Conservation (phyloP, 768 basidiomycete genomes). For the Xerocomus spinulosus region DNA sequence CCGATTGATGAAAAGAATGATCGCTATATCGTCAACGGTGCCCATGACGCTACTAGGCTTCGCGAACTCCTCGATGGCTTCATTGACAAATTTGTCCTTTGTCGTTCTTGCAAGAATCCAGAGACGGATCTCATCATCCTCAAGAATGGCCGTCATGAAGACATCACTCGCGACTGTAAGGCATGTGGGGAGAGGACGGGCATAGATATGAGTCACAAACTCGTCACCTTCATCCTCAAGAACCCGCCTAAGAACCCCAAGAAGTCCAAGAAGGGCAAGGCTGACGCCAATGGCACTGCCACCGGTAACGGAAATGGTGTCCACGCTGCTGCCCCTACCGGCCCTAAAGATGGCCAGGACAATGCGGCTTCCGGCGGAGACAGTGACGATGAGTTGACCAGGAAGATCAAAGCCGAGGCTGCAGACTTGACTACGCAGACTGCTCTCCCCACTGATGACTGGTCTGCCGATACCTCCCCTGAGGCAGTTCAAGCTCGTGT, state of each 20-base stretch:
- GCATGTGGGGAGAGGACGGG: slow-evolving; percentile 92
- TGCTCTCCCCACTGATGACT: slow-evolving; percentile 64
- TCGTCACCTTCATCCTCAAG: slow-evolving; percentile 94
- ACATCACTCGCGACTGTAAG: slow-evolving; percentile 95
- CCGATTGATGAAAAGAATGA: slow-evolving; percentile 96
- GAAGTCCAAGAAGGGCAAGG: slow-evolving; percentile 53
- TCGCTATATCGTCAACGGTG: slow-evolving; percentile 97
- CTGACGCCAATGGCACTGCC: slow-evolving; percentile 51
- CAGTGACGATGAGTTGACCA: slow-evolving; percentile 84
- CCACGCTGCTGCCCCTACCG: slow-evolving; percentile 35
- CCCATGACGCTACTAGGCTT: slow-evolving; percentile 85
- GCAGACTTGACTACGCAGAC: slow-evolving; percentile 66
- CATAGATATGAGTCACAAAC: slow-evolving; percentile 95
- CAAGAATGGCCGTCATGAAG: slow-evolving; percentile 73
- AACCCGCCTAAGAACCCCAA: slow-evolving; percentile 91
- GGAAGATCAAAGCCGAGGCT: slow-evolving; percentile 88
- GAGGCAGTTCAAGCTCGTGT: slow-evolving; percentile 85
- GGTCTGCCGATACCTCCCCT: slow-evolving; percentile 89
- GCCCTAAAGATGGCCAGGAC: slow-evolving; percentile 38
- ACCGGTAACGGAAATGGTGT: slow-evolving; percentile 47
- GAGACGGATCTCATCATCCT: slow-evolving; percentile 94
- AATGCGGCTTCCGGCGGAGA: slow-evolving; percentile 51
- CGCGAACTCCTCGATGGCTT: slow-evolving; percentile 94
- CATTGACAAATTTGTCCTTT: slow-evolving; percentile 98
- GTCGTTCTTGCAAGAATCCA: slow-evolving; percentile 97